Percentiles rank a stretch among this genome's conserved stretches.
Conservation (phyloP, 1,284 basidiomycete species). For the Trichosporon sp. region DNA sequence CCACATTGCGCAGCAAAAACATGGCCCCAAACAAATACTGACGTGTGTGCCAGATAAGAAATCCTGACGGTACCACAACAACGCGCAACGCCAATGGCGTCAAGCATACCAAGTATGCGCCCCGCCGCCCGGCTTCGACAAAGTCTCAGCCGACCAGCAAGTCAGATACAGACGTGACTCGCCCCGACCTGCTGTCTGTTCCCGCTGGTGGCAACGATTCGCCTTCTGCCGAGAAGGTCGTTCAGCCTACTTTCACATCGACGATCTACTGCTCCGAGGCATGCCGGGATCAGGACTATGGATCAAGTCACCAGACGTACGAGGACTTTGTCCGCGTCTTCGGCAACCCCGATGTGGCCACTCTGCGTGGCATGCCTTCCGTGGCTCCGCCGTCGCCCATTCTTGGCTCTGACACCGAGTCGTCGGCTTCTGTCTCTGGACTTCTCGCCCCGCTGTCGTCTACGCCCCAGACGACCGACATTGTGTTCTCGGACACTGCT, state of each 20-base stretch:
- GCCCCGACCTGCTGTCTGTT: neutral
- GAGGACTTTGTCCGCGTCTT: slow-evolving; percentile 31
- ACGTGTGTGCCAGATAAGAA: slow-evolving; percentile 31
- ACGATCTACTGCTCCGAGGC: slow-evolving; percentile 39
- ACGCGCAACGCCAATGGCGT: slow-evolving; percentile 39
- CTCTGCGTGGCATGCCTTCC: slow-evolving; percentile 10
- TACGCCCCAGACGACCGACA: neutral
- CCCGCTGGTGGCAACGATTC: neutral
- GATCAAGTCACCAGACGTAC: slow-evolving; percentile 24
- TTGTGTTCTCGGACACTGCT: slow-evolving; percentile 10
- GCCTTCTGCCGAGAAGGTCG: neutral
- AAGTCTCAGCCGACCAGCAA: neutral
- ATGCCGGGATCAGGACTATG: slow-evolving; percentile 32
- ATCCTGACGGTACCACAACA: slow-evolving; percentile 42
- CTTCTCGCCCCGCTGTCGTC: slow-evolving; percentile 5
- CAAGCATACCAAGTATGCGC: slow-evolving; percentile 32
- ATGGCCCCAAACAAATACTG: neutral
- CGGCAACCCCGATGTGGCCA: slow-evolving; percentile 12
- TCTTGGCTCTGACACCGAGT: slow-evolving; percentile 38
- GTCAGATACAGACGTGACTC: neutral
- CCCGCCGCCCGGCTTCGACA: slow-evolving; percentile 20
- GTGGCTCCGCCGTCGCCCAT: slow-evolving; percentile 39
- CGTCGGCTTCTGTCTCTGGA: slow-evolving; percentile 20
- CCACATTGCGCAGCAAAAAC: neutral
- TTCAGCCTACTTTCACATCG: slow-evolving; percentile 22